phyloP scores from a whole-genome alignment of 139 green algal genomes.

The Diplosphaera chodatii region DNA sequence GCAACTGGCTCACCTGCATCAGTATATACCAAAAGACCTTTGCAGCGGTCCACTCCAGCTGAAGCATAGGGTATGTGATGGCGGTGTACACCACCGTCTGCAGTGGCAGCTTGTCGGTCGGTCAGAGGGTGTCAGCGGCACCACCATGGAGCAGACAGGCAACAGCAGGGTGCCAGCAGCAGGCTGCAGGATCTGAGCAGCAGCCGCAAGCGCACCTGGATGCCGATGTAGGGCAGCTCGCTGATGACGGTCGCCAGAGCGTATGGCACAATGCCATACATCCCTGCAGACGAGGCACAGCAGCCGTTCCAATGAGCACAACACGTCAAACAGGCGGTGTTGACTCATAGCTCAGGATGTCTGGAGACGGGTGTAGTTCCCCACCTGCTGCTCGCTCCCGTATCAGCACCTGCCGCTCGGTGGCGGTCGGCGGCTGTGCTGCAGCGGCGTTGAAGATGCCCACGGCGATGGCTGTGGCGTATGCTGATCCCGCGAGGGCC shows the following conservation, averaged over 20 bases:
- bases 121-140: too few relatives aligned
- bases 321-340: too few relatives aligned
- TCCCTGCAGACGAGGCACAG: constrained; percentile 8
- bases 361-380: too few relatives aligned
- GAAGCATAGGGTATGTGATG: constrained; percentile 29
- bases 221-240: constrained; percentile 18
- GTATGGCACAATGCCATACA: constrained; percentile 36
- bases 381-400: constrained; percentile 27
- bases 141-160: too few relatives aligned
- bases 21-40: neutral
- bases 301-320: too few relatives aligned
- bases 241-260: constrained; percentile 28
- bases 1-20: neutral
- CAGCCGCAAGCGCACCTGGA: too few relatives aligned
- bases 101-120: too few relatives aligned
- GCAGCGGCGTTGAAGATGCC: constrained; percentile 53
- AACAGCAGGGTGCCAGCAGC: too few relatives aligned
- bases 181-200: too few relatives aligned
- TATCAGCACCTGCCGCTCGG: constrained; percentile 1
- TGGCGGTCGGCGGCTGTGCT: constrained; percentile 5
- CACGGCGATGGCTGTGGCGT: constrained; percentile 3
- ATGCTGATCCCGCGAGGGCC: constrained; percentile 8
- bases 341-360: too few relatives aligned
- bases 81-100: constrained; percentile 13
- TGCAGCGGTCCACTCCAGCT: constrained; percentile 18